Conservation (phyloP, 441 rosid species). For the Croton setiger region DNA sequence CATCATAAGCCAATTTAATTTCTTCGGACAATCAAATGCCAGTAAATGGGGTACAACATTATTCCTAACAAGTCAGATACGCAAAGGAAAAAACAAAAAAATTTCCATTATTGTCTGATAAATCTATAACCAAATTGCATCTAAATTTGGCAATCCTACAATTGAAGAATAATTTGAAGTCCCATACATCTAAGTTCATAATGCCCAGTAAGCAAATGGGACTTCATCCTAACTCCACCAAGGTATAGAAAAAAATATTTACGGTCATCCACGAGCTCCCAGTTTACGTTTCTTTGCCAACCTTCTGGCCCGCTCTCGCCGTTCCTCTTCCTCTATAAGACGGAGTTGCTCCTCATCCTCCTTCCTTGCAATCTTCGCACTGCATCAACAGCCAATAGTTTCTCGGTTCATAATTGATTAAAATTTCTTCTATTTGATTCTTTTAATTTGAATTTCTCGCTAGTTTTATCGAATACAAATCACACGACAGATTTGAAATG, state of each 20-base stretch:
- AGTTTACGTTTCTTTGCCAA: constrained; percentile 55
- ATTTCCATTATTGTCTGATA: neutral
- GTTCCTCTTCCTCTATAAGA: constrained; percentile 74
- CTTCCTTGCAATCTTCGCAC: constrained; percentile 65
- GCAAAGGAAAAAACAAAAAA: neutral
- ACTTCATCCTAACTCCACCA: neutral
- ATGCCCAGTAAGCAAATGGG: neutral
- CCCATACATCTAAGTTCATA: neutral
- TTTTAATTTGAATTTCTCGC: no score
- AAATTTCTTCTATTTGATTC: no score
- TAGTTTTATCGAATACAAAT: no score
- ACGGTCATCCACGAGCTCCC: constrained; percentile 5
- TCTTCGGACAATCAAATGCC: constrained; percentile 2
- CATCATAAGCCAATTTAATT: neutral
- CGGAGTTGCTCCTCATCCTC: constrained; percentile 74
- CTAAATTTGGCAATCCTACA: constrained; percentile 6
- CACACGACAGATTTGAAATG: neutral
- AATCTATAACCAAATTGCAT: constrained; percentile 3
- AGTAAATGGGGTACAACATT: neutral
- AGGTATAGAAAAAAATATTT: neutral
- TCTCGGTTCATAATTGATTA: no score
- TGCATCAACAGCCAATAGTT: constrained; percentile 23
- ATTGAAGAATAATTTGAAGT: constrained; percentile 6
- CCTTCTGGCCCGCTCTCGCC: constrained; percentile 48
- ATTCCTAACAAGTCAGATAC: neutral